These are phyloP conservation scores for Themeda triandra DNA, from an alignment of 176 grass and related monocot species.

Conservation along the genomic window DNA sequence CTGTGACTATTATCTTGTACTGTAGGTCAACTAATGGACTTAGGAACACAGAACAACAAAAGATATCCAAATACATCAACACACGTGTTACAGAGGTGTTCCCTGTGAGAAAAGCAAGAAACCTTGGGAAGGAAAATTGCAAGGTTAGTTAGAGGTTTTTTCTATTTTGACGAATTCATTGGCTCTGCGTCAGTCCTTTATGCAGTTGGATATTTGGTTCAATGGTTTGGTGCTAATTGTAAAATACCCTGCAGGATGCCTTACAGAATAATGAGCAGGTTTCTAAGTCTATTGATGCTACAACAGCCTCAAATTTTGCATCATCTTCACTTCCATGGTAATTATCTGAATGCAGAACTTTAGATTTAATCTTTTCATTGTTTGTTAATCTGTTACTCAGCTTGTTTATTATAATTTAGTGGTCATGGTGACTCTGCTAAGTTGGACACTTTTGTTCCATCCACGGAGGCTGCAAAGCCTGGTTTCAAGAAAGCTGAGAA, in stretches of 20 bases:
- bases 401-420: constrained; percentile 14
- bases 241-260: constrained; percentile 28
- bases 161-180: neutral
- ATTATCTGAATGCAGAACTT: neutral
- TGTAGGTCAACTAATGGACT: constrained; percentile 27
- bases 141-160: constrained; percentile 41
- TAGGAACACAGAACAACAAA: constrained; percentile 41
- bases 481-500: constrained; percentile 58
- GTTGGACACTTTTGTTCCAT: constrained; percentile 29
- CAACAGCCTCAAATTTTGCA: constrained; percentile 27
- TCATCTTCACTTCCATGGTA: constrained; percentile 35
- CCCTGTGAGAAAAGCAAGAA: constrained; percentile 68
- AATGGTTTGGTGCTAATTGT: neutral
- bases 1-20: neutral
- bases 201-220: neutral
- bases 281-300: constrained; percentile 16
- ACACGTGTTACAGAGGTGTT: constrained; percentile 79
- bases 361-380: neutral
- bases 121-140: constrained; percentile 52
- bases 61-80: constrained; percentile 69
- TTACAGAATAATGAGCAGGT: constrained; percentile 30
- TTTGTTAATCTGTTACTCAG: constrained; percentile 6
- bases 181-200: neutral
- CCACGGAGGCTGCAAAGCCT: constrained; percentile 30
- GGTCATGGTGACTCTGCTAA: constrained; percentile 20